A percentile compares a stretch with the other conserved stretches of the same genome.
Conservation (phyloP, 257 asterid species). For the Penstemon barbatus region DNA sequence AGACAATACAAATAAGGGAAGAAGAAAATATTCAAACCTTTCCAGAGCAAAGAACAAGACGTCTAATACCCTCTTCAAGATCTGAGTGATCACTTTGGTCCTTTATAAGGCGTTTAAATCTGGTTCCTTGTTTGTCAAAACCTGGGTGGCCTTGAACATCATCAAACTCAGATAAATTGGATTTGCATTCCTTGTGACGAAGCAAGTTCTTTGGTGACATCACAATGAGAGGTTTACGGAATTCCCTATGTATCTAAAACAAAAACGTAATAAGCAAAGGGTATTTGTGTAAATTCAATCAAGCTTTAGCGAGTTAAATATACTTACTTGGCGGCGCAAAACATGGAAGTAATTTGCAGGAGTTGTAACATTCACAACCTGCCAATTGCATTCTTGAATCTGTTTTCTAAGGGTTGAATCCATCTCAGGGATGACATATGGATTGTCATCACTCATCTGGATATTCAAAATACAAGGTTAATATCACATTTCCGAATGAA, state of each 20-base stretch:
- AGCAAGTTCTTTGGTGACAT: constrained; percentile 96
- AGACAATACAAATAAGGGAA: constrained; percentile 8
- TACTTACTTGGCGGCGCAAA: constrained; percentile 91
- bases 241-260: constrained; percentile 80
- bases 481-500: constrained; percentile 2
- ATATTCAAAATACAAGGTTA: constrained; percentile 17
- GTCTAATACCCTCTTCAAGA: constrained; percentile 82
- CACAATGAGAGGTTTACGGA: constrained; percentile 94
- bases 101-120: constrained; percentile 91
- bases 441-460: constrained; percentile 23
- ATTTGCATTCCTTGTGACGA: constrained; percentile 93
- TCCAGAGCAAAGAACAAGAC: constrained; percentile 90
- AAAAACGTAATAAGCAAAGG: constrained; percentile 29
- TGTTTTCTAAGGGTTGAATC: constrained; percentile 86
- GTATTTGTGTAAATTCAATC: not conserved
- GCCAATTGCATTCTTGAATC: constrained; percentile 98
- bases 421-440: constrained; percentile 80
- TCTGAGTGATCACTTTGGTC: constrained; percentile 81
- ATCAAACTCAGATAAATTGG: constrained; percentile 87
- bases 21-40: constrained; percentile 53
- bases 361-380: constrained; percentile 96
- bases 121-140: constrained; percentile 95
- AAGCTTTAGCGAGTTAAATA: constrained; percentile 15
- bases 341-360: constrained; percentile 99
- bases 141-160: constrained; percentile 97